Evolutionary conservation across 2,329 filamentous ascomycete genomes (phyloP).

Genomic region (Verticillium albo-atrum): DNA sequence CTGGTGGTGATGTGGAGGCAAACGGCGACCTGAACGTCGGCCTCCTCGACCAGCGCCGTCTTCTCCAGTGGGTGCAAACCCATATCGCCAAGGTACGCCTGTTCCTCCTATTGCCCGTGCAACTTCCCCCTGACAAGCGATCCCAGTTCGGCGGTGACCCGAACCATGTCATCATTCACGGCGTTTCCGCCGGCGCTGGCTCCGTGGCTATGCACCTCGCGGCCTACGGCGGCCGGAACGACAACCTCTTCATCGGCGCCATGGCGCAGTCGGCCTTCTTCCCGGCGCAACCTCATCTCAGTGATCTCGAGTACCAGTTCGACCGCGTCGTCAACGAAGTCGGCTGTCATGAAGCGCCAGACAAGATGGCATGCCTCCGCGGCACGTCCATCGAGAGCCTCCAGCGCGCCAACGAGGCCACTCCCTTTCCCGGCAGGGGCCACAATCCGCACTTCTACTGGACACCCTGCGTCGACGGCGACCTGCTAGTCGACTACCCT

Average conservation of each 20-base stretch:
- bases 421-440: conserved; percentile 31
- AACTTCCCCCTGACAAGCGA: background rate
- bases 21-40: conserved; percentile 60
- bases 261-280: conserved; percentile 46
- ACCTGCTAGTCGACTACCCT: conserved; percentile 36
- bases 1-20: conserved; percentile 47
- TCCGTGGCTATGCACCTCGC: conserved; percentile 50
- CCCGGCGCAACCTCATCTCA: conserved; percentile 38
- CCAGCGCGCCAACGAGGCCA: conserved; percentile 34
- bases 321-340: conserved; percentile 28
- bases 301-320: conserved; percentile 45
- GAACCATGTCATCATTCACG: conserved; percentile 54
- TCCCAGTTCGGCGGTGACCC: conserved; percentile 53
- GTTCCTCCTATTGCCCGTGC: too few relatives aligned
- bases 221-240: conserved; percentile 39
- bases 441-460: conserved; percentile 41
- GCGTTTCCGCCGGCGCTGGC: conserved; percentile 56
- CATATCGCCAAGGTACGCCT: conserved; percentile 44
- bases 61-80: conserved; percentile 56
- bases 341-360: conserved; percentile 23
- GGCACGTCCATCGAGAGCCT: conserved; percentile 24
- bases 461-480: conserved; percentile 45
- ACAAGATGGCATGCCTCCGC: conserved; percentile 39
- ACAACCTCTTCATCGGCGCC: conserved; percentile 40
- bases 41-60: conserved; percentile 57